Percentiles rank a stretch among this genome's conserved stretches.
Evolutionary conservation across 2,329 filamentous ascomycete genomes (phyloP).

Genomic region (Clonostachys byssicola): DNA sequence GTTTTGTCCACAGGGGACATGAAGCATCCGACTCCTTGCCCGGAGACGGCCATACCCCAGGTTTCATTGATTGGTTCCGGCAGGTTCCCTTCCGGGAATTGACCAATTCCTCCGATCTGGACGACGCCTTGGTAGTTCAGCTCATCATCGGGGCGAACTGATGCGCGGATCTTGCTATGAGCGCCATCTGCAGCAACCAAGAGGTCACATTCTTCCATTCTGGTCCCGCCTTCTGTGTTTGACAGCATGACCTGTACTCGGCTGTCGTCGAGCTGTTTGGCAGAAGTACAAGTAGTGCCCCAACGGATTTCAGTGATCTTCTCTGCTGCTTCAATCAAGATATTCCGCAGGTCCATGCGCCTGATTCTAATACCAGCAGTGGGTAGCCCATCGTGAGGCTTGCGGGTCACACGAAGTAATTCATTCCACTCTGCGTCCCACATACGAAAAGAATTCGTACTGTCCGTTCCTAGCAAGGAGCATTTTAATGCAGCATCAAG

Average conservation of each 20-base stretch:
- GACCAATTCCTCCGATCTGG: constrained; percentile 27
- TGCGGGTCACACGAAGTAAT: constrained; percentile 19
- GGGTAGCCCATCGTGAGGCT: constrained; percentile 24
- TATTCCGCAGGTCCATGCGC: constrained; percentile 24
- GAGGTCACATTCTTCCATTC: constrained; percentile 27
- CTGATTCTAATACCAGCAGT: constrained; percentile 27
- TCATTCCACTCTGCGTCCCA: constrained; percentile 31
- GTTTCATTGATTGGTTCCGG: constrained; percentile 24
- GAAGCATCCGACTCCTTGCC: constrained; percentile 34
- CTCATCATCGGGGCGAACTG: constrained; percentile 29
- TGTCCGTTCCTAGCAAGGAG: constrained; percentile 20
- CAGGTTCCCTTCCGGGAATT: constrained; percentile 20
- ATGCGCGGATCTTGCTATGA: constrained; percentile 30
- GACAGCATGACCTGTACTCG: constrained; percentile 12
- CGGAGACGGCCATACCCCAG: constrained; percentile 34
- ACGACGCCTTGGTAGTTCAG: constrained; percentile 32
- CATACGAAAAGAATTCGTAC: constrained; percentile 27
- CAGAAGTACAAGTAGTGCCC: constrained; percentile 15
- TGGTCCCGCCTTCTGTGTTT: background rate
- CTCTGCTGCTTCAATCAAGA: constrained; percentile 19
- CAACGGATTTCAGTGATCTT: constrained; percentile 13
- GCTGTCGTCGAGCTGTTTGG: constrained; percentile 10
- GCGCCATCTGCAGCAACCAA: constrained; percentile 40
- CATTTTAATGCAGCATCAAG: constrained; percentile 22
- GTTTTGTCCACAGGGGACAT: constrained; percentile 35